A percentile compares a stretch with the other conserved stretches of the same genome.
These are phyloP conservation scores for Lachnellula arida DNA, from an alignment of 2,329 filamentous ascomycete genomes.

Conservation along the genomic window DNA sequence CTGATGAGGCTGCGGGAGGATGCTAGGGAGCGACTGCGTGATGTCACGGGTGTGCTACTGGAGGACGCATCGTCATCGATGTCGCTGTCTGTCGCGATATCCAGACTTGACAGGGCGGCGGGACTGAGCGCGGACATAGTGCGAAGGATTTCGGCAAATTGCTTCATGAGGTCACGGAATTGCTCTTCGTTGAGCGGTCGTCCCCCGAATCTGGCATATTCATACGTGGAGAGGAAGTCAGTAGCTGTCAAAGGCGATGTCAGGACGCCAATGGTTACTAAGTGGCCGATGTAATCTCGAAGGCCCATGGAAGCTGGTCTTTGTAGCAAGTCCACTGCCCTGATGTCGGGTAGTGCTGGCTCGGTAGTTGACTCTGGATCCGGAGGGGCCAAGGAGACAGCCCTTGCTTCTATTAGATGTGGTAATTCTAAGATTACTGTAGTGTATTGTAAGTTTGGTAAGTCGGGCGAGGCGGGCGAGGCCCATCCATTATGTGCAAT, in stretches of 20 bases:
- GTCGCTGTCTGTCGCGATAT: constrained; percentile 25
- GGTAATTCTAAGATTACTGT: constrained; percentile 80
- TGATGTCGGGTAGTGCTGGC: constrained; percentile 53
- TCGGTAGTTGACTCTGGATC: constrained; percentile 38
- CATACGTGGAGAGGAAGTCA: constrained; percentile 72
- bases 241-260: constrained; percentile 45
- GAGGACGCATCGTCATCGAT: constrained; percentile 27
- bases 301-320: constrained; percentile 67
- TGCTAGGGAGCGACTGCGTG: constrained; percentile 25
- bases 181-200: constrained; percentile 61
- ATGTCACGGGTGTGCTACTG: constrained; percentile 19
- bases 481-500: constrained; percentile 87
- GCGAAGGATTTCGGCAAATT: constrained; percentile 76
- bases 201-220: constrained; percentile 77
- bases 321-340: constrained; percentile 67
- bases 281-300: constrained; percentile 70
- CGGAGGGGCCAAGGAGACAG: constrained; percentile 73
- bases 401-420: constrained; percentile 87
- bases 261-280: constrained; percentile 64
- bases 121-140: constrained; percentile 56
- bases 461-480: constrained; percentile 67
- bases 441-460: constrained; percentile 78
- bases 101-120: constrained; percentile 20
- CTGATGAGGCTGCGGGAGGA: constrained; percentile 20
- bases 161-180: constrained; percentile 76